A percentile compares a stretch with the other conserved stretches of the same genome.
These are phyloP conservation scores for Dactylellina cionopaga DNA, from an alignment of 2,329 filamentous ascomycete species.

Conservation along the genomic window DNA sequence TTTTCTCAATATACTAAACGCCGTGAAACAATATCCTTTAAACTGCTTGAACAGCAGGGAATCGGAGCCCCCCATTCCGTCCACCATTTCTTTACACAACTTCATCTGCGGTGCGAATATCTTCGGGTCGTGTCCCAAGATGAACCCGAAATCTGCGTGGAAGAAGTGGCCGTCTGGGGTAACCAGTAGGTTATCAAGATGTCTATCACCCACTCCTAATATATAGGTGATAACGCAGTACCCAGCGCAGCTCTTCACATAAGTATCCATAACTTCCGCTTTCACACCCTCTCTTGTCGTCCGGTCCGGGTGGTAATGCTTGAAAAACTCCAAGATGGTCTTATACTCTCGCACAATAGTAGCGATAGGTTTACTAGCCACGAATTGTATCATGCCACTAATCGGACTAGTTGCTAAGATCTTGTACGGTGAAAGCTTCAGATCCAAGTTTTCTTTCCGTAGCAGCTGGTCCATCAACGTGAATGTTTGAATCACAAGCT, in stretches of 20 bases:
- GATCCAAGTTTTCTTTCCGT: slow-evolving; percentile 93
- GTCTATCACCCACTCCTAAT: slow-evolving; percentile 92
- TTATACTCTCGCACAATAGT: slow-evolving; percentile 85
- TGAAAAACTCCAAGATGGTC: slow-evolving; percentile 80
- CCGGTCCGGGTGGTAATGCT: slow-evolving; percentile 87
- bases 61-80: slow-evolving; percentile 89
- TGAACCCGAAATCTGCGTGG: slow-evolving; percentile 98
- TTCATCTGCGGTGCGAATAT: slow-evolving; percentile 98
- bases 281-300: slow-evolving; percentile 83
- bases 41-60: slow-evolving; percentile 87
- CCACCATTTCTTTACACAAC: slow-evolving; percentile 96
- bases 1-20: slow-evolving; percentile 90
- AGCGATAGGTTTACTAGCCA: slow-evolving; percentile 85
- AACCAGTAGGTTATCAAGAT: slow-evolving; percentile 93
- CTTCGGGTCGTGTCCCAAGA: slow-evolving; percentile 94
- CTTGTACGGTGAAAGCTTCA: slow-evolving; percentile 94
- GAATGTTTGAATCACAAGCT: slow-evolving; percentile 96
- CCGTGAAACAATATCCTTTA: slow-evolving; percentile 94
- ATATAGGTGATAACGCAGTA: slow-evolving; percentile 99
- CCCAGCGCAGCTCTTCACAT: slow-evolving; percentile 89
- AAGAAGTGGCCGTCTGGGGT: slow-evolving; percentile 94
- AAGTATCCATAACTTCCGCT: slow-evolving; percentile 92
- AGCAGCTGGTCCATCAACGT: slow-evolving; percentile 96
- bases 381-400: slow-evolving; percentile 91
- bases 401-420: slow-evolving; percentile 91